phyloP scores from a whole-genome alignment of 2,329 filamentous ascomycete species.

The Hypoxylon sp. region DNA sequence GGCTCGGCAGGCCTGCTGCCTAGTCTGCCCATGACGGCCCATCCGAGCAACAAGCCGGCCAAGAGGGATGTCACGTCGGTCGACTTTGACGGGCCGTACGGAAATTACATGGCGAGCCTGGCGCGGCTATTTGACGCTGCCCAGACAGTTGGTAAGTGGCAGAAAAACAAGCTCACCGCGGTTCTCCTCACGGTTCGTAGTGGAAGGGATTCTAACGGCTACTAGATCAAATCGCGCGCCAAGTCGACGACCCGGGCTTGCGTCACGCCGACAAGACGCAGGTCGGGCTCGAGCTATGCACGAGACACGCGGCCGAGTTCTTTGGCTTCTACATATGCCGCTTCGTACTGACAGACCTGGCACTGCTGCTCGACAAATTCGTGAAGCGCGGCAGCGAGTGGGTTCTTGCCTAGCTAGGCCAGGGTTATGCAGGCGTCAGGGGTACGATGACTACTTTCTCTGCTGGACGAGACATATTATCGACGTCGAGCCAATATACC shows the following conservation, averaged over 20 bases:
- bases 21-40: constrained; percentile 78
- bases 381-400: constrained; percentile 97
- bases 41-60: constrained; percentile 70
- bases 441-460: neutral
- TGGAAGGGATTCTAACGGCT: constrained; percentile 37
- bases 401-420: constrained; percentile 59
- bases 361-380: constrained; percentile 90
- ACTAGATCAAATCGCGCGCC: constrained; percentile 90
- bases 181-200: neutral
- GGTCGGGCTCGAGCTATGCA: constrained; percentile 92
- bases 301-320: constrained; percentile 93
- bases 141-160: constrained; percentile 86
- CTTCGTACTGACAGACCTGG: constrained; percentile 88
- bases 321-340: constrained; percentile 97
- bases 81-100: constrained; percentile 82
- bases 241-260: constrained; percentile 93
- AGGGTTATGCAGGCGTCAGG: neutral
- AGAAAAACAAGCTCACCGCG: neutral
- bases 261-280: constrained; percentile 92
- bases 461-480: neutral
- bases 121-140: constrained; percentile 92
- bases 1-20: constrained; percentile 73
- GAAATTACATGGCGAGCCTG: constrained; percentile 89
- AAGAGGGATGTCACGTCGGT: constrained; percentile 75
- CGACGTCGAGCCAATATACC: constrained; percentile 5